Evolutionary conservation across 1,139 yeast genomes (phyloP).

Genomic region (Geotrichum histeridarum): DNA sequence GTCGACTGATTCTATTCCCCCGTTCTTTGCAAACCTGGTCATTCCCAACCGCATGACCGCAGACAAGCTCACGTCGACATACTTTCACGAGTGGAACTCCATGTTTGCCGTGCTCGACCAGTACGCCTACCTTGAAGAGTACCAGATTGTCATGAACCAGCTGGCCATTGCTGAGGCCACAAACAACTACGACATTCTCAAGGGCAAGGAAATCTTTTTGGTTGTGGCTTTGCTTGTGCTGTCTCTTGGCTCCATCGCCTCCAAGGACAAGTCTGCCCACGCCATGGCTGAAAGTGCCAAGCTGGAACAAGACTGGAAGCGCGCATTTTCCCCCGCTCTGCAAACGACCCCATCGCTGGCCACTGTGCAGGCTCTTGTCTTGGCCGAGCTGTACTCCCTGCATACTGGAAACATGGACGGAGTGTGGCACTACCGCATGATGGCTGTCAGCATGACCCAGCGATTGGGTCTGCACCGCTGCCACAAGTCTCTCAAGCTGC

Average conservation of each 20-base stretch:
- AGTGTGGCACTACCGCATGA: constrained; percentile 69
- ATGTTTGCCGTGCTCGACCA: constrained; percentile 65
- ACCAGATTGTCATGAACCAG: constrained; percentile 41
- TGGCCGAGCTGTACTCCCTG: constrained; percentile 67
- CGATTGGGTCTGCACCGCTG: constrained; percentile 81
- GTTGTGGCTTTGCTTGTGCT: constrained; percentile 46
- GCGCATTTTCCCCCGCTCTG: constrained; percentile 48
- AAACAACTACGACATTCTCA: constrained; percentile 20
- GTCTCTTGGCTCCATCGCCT: constrained; percentile 34
- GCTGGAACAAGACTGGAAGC: constrained; percentile 35
- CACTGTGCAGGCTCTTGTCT: constrained; percentile 62
- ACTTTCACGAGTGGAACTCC: constrained; percentile 76
- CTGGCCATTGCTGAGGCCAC: constrained; percentile 16
- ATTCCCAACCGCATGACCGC: constrained; percentile 33
- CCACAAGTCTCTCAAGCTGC: constrained; percentile 75
- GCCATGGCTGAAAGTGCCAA: constrained; percentile 33
- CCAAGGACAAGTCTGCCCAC: constrained; percentile 19
- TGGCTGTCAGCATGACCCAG: constrained; percentile 77
- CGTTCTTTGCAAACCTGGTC: constrained; percentile 8
- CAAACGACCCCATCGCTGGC: constrained; percentile 59
- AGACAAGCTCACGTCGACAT: constrained; percentile 41
- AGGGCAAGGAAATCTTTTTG: constrained; percentile 35
- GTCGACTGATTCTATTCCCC: neutral
- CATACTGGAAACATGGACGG: constrained; percentile 70
- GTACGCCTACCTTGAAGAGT: constrained; percentile 56